Conservation (phyloP, 2,329 filamentous ascomycete genomes). For the Ophiostoma ulmi region DNA sequence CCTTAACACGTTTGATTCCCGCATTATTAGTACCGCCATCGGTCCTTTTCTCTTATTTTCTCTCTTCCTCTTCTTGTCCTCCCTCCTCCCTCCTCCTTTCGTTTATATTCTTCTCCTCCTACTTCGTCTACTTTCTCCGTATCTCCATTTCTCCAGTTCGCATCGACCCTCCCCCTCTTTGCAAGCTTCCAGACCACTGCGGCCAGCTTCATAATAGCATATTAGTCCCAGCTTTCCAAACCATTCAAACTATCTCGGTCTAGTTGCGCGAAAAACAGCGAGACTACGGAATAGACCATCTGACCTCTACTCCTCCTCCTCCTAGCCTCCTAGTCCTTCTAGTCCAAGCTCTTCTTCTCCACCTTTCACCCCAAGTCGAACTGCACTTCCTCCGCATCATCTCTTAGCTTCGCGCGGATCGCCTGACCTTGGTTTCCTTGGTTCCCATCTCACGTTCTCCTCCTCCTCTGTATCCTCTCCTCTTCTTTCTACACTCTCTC, state of each 20-base stretch:
- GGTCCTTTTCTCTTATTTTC: neutral
- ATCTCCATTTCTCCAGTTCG: neutral
- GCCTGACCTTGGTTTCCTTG: constrained; percentile 15
- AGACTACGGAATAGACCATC: constrained; percentile 13
- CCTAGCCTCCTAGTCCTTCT: neutral
- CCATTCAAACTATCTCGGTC: neutral
- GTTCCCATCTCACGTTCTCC: constrained; percentile 18
- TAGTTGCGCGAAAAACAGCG: constrained; percentile 22
- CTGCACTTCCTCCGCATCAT: constrained; percentile 19
- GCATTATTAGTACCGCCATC: constrained; percentile 20
- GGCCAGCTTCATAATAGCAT: neutral
- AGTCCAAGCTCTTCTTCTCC: constrained; percentile 19
- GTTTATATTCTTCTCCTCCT: constrained; percentile 1
- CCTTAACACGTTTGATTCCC: neutral
- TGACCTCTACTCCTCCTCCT: constrained; percentile 14
- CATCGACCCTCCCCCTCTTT: neutral
- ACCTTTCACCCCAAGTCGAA: constrained; percentile 21
- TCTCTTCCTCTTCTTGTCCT: neutral
- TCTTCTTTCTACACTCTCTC: neutral
- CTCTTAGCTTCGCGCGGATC: constrained; percentile 15
- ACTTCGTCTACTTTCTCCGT: constrained; percentile 13
- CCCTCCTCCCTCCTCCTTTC: neutral
- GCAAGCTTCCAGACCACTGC: constrained; percentile 8
- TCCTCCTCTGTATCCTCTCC: constrained; percentile 22
- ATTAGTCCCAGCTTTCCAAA: neutral